These are phyloP conservation scores for Euclidium syriacum DNA, from an alignment of 345 rosid genomes.

Conservation along the genomic window DNA sequence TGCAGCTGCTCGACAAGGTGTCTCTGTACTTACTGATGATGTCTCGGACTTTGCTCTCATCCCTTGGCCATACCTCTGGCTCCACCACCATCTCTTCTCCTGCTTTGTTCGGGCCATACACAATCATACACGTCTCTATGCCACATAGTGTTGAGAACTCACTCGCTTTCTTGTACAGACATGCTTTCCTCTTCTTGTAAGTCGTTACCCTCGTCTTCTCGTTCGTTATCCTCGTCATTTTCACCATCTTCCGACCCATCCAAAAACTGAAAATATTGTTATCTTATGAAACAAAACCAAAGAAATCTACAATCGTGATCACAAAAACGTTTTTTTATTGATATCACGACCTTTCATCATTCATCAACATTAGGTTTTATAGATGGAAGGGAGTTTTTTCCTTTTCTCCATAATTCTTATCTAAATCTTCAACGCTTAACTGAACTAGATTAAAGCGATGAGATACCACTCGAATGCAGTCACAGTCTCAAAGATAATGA, in stretches of 20 bases:
- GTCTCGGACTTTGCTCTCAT: conserved; percentile 17
- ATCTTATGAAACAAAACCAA: background rate
- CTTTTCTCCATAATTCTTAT: background rate
- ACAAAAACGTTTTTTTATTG: too few relatives aligned
- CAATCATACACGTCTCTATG: conserved; percentile 34
- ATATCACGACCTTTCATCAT: too few relatives aligned
- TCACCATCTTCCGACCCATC: conserved; percentile 36
- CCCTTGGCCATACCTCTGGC: conserved; percentile 30
- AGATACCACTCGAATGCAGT: too few relatives aligned
- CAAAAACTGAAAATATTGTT: background rate
- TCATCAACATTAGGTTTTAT: background rate
- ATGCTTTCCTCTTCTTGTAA: conserved; percentile 33
- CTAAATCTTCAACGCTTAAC: too few relatives aligned
- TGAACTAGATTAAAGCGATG: too few relatives aligned
- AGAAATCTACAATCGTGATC: too few relatives aligned
- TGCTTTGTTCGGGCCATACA: conserved; percentile 29
- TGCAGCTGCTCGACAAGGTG: conserved; percentile 14
- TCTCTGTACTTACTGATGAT: conserved; percentile 31
- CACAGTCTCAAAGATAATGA: too few relatives aligned
- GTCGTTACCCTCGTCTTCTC: conserved; percentile 35
- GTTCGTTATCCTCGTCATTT: conserved; percentile 28
- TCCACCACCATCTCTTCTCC: conserved; percentile 19
- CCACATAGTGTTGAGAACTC: conserved; percentile 39
- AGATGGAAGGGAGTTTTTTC: too few relatives aligned
- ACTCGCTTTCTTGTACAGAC: conserved; percentile 33